Base-by-base conservation (phyloP, 306 rosid species). In the Pterocarpus santalinus region DNA sequence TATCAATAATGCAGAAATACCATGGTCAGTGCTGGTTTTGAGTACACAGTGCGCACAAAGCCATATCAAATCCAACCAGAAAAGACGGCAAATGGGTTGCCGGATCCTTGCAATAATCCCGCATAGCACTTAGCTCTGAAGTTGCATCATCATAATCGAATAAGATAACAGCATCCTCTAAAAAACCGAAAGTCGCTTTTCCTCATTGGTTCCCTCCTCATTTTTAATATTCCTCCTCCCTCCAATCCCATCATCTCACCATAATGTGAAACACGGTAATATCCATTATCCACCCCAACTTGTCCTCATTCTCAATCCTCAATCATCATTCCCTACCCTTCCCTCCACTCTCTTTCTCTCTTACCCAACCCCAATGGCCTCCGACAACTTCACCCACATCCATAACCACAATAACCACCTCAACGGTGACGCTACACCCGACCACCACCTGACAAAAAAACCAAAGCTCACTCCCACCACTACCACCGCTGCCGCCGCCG, bases 341-440 rank as follows among this genome's bases (percentile, higher is more conserved):
- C 56, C 13, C 56, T 51, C 56, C 2, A 46, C 2, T 51, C 17
- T 38, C 41, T 38, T 6, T 4, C 41, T 5, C 62, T 22, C 28
- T 22, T 22, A 22, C 28, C 1, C 28, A 22, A 22, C 28, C 32
- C 82, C 32, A 63, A 76, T 83, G 90, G 89, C 81, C 56, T 56
- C 33, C 74, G 28, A 65, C 33, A 81, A 72, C 63, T 86, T 79
- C 71, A 92, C 61, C 30, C 32, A 16, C 8, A 62, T 4, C 30
- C 28, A 79, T 77, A 38, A 38, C 58, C 9, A 60, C 79, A 22
- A 22, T 22, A 28, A 64, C 39, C 83, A 72, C 58, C 86, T 76
- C 71, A 92, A 92, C 88, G 97, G 97, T 41, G 90, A 88, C 30
- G 9, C 79, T 65, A 30, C 58, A 55, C 9, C 61, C 61, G n/a